Percentiles rank a stretch among this genome's conserved stretches.
Conservation (phyloP, 2,329 filamentous ascomycete genomes). For the Stemphylium lycopersici region DNA sequence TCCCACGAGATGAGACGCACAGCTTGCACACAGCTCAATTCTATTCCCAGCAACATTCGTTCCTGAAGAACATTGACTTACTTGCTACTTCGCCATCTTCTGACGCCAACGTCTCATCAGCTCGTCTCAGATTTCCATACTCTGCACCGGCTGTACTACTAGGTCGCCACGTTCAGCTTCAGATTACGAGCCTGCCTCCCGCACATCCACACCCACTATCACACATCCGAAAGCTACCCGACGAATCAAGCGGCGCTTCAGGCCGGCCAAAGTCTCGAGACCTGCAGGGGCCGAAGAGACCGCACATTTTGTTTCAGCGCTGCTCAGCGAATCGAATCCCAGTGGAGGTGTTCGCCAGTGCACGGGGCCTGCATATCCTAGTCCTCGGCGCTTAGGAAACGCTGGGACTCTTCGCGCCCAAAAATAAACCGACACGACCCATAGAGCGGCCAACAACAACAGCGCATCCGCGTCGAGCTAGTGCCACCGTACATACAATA, state of each 20-base stretch:
- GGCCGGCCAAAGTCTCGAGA: slow-evolving; percentile 23
- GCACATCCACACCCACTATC: slow-evolving; percentile 33
- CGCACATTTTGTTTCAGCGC: slow-evolving; percentile 45
- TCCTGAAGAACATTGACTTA: slow-evolving; percentile 18
- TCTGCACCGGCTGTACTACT: slow-evolving; percentile 26
- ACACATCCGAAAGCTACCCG: slow-evolving; percentile 26
- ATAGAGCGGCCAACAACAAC: slow-evolving; percentile 43
- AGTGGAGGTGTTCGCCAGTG: slow-evolving; percentile 23
- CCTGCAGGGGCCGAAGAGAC: slow-evolving; percentile 48
- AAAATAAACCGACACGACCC: slow-evolving; percentile 31
- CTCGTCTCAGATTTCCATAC: slow-evolving; percentile 34
- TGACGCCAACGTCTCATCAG: slow-evolving; percentile 33
- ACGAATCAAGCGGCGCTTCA: slow-evolving; percentile 35
- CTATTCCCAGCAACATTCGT: slow-evolving; percentile 29
- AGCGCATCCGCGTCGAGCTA: slow-evolving; percentile 36
- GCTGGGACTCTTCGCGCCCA: slow-evolving; percentile 36
- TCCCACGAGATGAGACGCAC: slow-evolving; percentile 37
- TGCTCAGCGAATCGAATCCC: slow-evolving; percentile 25
- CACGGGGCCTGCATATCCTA: slow-evolving; percentile 24
- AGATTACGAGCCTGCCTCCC: slow-evolving; percentile 30
- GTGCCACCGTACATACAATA: slow-evolving; percentile 38
- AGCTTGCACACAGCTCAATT: slow-evolving; percentile 28
- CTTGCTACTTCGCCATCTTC: slow-evolving; percentile 19
- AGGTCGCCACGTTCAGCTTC: slow-evolving; percentile 33
- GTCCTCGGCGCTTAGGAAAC: slow-evolving; percentile 40